A percentile compares a stretch with the other conserved stretches of the same genome.
Conservation (phyloP, 1,284 basidiomycete species). For the Anthracocystis setariae region DNA sequence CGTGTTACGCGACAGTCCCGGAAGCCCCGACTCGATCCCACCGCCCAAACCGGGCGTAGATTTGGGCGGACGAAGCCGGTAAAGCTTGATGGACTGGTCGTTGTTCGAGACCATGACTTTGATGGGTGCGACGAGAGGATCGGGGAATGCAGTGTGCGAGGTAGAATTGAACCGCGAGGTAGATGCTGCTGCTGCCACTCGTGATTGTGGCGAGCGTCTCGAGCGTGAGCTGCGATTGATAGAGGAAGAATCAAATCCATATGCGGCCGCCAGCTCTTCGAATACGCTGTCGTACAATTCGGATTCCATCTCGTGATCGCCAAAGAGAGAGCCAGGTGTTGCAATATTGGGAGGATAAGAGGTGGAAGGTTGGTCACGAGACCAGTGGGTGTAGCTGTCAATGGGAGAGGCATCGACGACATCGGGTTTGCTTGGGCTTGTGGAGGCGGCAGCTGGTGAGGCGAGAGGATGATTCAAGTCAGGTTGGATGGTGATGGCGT, state of each 20-base stretch:
- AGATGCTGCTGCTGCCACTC: background rate
- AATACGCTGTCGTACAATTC: conserved; percentile 42
- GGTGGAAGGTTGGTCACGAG: conserved; percentile 31
- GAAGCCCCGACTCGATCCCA: conserved; percentile 47
- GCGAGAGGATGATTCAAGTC: conserved; percentile 29
- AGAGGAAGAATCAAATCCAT: conserved; percentile 33
- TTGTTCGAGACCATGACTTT: conserved; percentile 81
- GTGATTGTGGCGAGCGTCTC: conserved; percentile 9
- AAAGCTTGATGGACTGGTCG: conserved; percentile 78
- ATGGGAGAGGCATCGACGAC: conserved; percentile 10
- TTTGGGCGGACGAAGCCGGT: conserved; percentile 52
- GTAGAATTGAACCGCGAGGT: background rate
- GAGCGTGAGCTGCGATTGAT: conserved; percentile 33
- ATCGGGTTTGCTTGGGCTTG: conserved; percentile 16
- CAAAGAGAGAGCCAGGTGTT: conserved; percentile 34
- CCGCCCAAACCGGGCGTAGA: conserved; percentile 63
- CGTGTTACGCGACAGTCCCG: conserved; percentile 73
- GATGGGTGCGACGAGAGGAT: conserved; percentile 24
- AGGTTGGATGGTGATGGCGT: conserved; percentile 73
- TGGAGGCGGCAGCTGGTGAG: conserved; percentile 3
- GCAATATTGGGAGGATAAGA: conserved; percentile 8
- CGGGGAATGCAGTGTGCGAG: background rate
- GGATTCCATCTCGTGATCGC: conserved; percentile 43
- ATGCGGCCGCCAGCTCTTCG: conserved; percentile 41
- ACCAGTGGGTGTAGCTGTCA: conserved; percentile 18